phyloP scores from a whole-genome alignment of 495 filamentous ascomycete genomes.

The Neurospora sp. region DNA sequence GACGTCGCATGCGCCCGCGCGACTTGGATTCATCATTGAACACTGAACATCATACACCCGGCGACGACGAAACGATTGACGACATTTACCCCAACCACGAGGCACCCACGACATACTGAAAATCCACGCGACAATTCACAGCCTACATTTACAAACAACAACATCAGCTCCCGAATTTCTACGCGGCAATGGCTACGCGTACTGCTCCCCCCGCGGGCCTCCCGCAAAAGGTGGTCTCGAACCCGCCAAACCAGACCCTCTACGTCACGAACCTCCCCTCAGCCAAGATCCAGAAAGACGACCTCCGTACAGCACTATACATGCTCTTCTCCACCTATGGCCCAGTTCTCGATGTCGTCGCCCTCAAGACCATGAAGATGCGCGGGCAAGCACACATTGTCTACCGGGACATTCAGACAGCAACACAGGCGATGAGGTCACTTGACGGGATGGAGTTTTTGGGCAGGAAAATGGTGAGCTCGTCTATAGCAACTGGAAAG shows the following conservation, averaged over 20 bases:
- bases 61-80: not conserved
- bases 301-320: slow-evolving; percentile 77
- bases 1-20: not conserved
- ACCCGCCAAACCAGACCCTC: slow-evolving; percentile 45
- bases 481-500: not conserved
- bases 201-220: slow-evolving; percentile 22
- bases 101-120: not conserved
- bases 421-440: slow-evolving; percentile 81
- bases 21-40: not conserved
- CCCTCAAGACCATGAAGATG: slow-evolving; percentile 79
- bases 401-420: slow-evolving; percentile 75
- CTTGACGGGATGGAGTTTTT: slow-evolving; percentile 82
- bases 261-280: slow-evolving; percentile 78
- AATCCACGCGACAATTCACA: not conserved
- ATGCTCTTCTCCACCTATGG: slow-evolving; percentile 91
- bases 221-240: slow-evolving; percentile 33
- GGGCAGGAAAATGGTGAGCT: slow-evolving; percentile 72
- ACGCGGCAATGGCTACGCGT: slow-evolving; percentile 25
- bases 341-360: slow-evolving; percentile 86
- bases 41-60: not conserved
- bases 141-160: not conserved
- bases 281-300: slow-evolving; percentile 74
- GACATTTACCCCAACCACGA: not conserved
- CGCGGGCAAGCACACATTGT: slow-evolving; percentile 92
- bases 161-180: not conserved